A percentile compares a stretch with the other conserved stretches of the same genome.
These are phyloP conservation scores for Talaromyces nanjingensis DNA, from an alignment of 495 filamentous ascomycete genomes.

Conservation along the genomic window DNA sequence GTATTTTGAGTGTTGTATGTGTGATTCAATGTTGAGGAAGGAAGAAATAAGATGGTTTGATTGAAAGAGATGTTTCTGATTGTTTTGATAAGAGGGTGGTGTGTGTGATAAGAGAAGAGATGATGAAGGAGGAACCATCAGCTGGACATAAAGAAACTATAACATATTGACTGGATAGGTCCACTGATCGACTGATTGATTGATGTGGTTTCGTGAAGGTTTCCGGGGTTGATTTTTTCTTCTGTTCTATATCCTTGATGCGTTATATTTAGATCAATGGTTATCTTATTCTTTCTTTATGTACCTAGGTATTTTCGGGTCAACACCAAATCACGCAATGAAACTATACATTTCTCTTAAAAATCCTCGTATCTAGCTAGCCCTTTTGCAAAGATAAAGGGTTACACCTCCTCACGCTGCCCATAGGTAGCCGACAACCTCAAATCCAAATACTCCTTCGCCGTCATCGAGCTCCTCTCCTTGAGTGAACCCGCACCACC, in stretches of 20 bases:
- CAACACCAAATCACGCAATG: neutral
- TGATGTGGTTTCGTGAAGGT: neutral
- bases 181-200: neutral
- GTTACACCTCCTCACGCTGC: slow-evolving; percentile 4
- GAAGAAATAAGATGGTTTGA: neutral
- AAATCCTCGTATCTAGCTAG: too few species aligned
- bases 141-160: neutral
- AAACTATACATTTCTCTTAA: neutral
- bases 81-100: neutral
- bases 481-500: slow-evolving; percentile 30
- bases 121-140: neutral
- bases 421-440: slow-evolving; percentile 71
- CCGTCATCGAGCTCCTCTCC: slow-evolving; percentile 62
- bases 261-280: neutral
- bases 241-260: slow-evolving; percentile 9
- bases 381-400: too few species aligned
- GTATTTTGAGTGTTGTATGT: neutral
- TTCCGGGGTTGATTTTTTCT: neutral
- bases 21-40: neutral
- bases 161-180: neutral
- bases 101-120: neutral
- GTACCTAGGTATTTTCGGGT: neutral
- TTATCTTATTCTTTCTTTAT: neutral
- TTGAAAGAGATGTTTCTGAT: neutral
- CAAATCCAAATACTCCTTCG: slow-evolving; percentile 72